Conservation (phyloP, 2,329 filamentous ascomycete genomes). For the Paramyrothecium sp. region DNA sequence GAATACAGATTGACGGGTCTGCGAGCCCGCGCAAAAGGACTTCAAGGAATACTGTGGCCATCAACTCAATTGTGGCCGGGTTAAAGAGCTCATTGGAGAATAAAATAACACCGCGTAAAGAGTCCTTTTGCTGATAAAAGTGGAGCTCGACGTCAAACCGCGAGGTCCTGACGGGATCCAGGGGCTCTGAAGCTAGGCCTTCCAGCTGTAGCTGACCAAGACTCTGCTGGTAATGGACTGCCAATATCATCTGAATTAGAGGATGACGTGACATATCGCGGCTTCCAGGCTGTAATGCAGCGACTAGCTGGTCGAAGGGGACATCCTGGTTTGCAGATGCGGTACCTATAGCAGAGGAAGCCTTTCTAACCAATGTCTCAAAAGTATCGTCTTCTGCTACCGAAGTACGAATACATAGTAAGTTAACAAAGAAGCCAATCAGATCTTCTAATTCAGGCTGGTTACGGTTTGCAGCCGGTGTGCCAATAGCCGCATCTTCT, state of each 20-base stretch:
- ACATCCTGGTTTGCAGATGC: conserved; percentile 19
- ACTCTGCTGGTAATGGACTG: conserved; percentile 11
- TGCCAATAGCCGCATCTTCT: conserved; percentile 17
- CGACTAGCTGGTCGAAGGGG: conserved; percentile 18
- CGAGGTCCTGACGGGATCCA: neutral
- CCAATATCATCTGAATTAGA: conserved; percentile 14
- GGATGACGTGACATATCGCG: conserved; percentile 13
- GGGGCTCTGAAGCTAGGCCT: neutral
- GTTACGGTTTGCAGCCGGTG: conserved; percentile 11
- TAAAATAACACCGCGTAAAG: conserved; percentile 3
- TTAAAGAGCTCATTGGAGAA: conserved; percentile 12
- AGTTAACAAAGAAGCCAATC: conserved; percentile 18
- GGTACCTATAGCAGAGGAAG: conserved; percentile 4
- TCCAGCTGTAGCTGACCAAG: conserved; percentile 4
- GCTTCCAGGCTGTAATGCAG: conserved; percentile 2
- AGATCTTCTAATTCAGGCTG: conserved; percentile 12
- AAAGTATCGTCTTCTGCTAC: conserved; percentile 13
- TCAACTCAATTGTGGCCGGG: conserved; percentile 6
- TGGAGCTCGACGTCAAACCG: conserved; percentile 15
- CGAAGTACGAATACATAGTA: conserved; percentile 17
- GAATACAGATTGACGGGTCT: neutral
- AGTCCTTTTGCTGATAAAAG: conserved; percentile 5
- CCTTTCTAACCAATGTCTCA: conserved; percentile 13
- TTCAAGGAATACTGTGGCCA: conserved; percentile 5
- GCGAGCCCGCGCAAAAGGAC: neutral